Evolutionary conservation across 306 rosid species (phyloP), one percentile per base, ranked within the genome.

Genomic region (Vigna angularis): DNA sequence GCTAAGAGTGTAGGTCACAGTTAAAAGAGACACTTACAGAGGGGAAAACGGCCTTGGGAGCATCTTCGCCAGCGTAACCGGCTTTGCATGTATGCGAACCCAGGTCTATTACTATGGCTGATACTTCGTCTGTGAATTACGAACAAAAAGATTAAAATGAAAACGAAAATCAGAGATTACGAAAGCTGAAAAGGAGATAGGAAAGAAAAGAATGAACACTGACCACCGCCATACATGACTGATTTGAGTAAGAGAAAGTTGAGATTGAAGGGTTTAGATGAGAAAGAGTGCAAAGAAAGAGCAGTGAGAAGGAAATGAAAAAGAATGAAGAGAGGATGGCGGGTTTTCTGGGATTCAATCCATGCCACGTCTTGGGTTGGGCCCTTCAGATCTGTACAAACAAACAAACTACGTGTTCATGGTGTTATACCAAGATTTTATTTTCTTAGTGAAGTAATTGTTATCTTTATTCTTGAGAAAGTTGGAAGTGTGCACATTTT

Each of bases 41-140:
- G 24, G 97, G 97, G 75, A 95, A 95, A 59, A 95, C 98, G 63
- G 99, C 99, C 85, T 95, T 93, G 34, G 99, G 99, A 26, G 94
- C 99, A 87, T 95, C 99, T 84, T 95, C 99, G 32, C 99, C 99
- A 1, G 99, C 99, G 63, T 91, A 91, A 81, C 98, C 99, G 6
- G 98, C 99, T 83, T 95, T 95, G 88, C 99, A 95, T 24, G 98
- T 95, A 85, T 92, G 99, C 11, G 98, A 91, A 22, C 99, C 99
- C 51, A 93, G 77, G 85, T 95, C 99, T 79, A 95, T 63, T 15
- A 95, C 97, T 30, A 95, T 86, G 40, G 99, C 99, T 10, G 99
- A 95, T 13, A 91, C 99, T 85, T 93, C 99, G 57, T 95, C 98
- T 95, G 88, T n/a, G 55, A n/a, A 62, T 65, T 49, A 76, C 28